Base-by-base conservation (phyloP, 768 basidiomycete species). In the Clavaria fumosa region DNA sequence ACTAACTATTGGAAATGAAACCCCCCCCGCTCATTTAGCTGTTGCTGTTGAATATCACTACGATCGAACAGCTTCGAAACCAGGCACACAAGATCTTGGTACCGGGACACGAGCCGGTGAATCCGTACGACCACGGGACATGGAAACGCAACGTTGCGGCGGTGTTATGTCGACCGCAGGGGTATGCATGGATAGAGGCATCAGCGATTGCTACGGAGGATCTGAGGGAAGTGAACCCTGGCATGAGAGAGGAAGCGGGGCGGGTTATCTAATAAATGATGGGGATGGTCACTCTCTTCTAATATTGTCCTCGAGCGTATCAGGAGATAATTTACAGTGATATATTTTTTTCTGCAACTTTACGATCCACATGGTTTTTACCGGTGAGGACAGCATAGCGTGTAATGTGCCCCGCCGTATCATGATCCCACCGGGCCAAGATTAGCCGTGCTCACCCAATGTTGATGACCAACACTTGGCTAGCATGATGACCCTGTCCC, bases 51-150 rank as follows among this genome's bases (percentile, higher is more conserved):
- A 91, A 93, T 55, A 67, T 88, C 23, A 95, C 91, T 6, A 96
- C 90, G n/a, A 89, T 96, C 43, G 91, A 96, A 61, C 86, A 89
- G 70, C 81, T 93, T 47, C 75, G 90, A 41, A 84, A 80, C 45
- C 76, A 81, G 56, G 83, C 84, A 12, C 81, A 86, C 53, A 78
- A 75, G 45, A 63, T 67, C 20, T 58, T 89, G 33, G 62, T 70
- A 20, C 67, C 74, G 17, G 76, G 72, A 3, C 62, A 72, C 1
- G 54, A 75, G 3, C 81, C 83, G 20, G 66, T 79, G 2, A 96
- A 93, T 50, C 86, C 89, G 15, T 96, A 91, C 57, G 78, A 81
- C 30, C 80, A 83, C 52, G 75, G 79, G 26, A 75, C 59, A 28
- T 82, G 77, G 73, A 61, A 71, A 45, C 60, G 69, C 40, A 96